Conservation (phyloP, 495 filamentous ascomycete genomes). For the Extremus antarcticus region DNA sequence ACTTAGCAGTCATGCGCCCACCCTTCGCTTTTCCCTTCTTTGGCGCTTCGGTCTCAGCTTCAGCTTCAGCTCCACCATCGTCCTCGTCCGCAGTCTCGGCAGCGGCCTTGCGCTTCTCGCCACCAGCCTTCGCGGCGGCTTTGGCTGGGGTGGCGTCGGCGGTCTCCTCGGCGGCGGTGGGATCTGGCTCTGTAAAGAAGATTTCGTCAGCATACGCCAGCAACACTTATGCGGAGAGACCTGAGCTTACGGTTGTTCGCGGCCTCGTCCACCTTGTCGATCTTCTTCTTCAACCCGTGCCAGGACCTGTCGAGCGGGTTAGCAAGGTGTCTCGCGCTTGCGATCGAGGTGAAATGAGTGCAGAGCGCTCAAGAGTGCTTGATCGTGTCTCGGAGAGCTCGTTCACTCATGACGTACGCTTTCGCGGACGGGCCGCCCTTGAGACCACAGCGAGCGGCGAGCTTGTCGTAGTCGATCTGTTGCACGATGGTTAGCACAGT, state of each 20-base stretch:
- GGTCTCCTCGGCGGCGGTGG: no score
- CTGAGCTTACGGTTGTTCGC: neutral
- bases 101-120: slow-evolving; percentile 7
- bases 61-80: slow-evolving; percentile 1
- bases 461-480: slow-evolving; percentile 5
- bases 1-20: neutral
- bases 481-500: no score
- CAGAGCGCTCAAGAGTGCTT: no score
- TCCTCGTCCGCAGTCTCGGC: neutral
- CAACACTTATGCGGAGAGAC: neutral
- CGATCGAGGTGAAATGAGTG: no score
- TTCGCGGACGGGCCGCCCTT: slow-evolving; percentile 4
- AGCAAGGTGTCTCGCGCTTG: no score
- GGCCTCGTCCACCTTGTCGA: neutral
- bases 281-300: slow-evolving; percentile 10
- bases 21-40: neutral
- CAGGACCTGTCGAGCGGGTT: no score
- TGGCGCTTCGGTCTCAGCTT: no score
- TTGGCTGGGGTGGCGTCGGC: neutral
- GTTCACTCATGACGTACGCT: no score
- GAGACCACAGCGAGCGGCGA: slow-evolving; percentile 4
- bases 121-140: neutral
- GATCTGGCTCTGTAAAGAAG: neutral
- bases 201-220: neutral
- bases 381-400: no score